Evolutionary conservation across 1,139 yeast species (phyloP).

Genomic region (Taphrina flavorubra): DNA sequence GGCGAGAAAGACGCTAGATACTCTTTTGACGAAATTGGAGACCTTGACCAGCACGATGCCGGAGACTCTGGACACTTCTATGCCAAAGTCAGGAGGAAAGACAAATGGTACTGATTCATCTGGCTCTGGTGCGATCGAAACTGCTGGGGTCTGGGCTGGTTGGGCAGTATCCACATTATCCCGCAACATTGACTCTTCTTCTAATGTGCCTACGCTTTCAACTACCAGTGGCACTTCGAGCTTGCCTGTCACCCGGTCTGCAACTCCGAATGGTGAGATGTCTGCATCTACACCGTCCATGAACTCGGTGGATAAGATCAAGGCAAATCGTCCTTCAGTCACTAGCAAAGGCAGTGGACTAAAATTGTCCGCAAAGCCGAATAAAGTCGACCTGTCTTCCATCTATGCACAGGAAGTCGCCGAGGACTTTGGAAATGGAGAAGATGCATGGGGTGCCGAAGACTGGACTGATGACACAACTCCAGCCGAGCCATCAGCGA

Average conservation of each 20-base stretch:
- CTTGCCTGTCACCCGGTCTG: constrained; percentile 17
- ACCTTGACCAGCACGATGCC: constrained; percentile 27
- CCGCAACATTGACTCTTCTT: constrained; percentile 22
- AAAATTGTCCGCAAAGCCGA: constrained; percentile 18
- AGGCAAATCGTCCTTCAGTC: background rate
- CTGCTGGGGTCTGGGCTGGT: constrained; percentile 40
- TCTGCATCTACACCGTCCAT: background rate
- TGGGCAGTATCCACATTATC: constrained; percentile 38
- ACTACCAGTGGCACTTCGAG: constrained; percentile 17
- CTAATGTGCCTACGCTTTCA: constrained; percentile 9
- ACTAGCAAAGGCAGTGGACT: constrained; percentile 12
- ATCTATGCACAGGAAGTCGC: constrained; percentile 9
- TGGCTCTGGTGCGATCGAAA: constrained; percentile 25
- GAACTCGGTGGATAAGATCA: background rate
- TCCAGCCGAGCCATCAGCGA: background rate
- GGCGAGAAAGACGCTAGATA: constrained; percentile 20
- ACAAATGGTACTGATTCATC: background rate
- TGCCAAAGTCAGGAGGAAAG: background rate
- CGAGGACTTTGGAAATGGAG: constrained; percentile 27
- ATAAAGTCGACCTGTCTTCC: constrained; percentile 19
- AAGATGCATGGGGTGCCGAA: constrained; percentile 32
- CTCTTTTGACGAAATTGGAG: constrained; percentile 14
- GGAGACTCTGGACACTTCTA: constrained; percentile 13
- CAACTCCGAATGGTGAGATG: background rate
- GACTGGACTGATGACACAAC: constrained; percentile 3